Evolutionary conservation across 73 alveolate species (phyloP).

Genomic region (Paramecium biaurelia): DNA sequence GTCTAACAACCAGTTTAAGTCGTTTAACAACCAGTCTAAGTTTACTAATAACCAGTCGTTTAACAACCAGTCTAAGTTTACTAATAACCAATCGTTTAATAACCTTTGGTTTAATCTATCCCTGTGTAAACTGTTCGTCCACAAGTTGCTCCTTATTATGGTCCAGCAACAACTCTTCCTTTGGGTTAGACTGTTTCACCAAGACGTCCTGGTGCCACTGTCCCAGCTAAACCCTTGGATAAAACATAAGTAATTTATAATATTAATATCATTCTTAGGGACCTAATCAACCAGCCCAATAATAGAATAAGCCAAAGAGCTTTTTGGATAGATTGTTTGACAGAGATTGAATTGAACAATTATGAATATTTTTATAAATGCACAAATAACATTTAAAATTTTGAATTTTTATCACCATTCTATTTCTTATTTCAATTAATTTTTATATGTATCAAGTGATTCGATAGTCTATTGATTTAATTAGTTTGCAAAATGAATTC

Average conservation of each 20-base stretch:
- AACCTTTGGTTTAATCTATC: background rate
- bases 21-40: background rate
- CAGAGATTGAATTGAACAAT: background rate
- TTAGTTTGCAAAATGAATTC: background rate
- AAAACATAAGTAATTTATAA: background rate
- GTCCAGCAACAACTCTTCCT: background rate
- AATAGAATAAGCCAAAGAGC: constrained; percentile 5
- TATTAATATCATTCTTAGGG: background rate
- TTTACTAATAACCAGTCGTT: background rate
- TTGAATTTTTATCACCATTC: background rate
- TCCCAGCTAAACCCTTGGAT: background rate
- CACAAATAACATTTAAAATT: background rate
- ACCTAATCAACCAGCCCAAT: background rate
- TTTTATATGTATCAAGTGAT: background rate
- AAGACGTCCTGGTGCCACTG: background rate
- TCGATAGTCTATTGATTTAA: background rate
- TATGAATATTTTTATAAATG: constrained; percentile 7
- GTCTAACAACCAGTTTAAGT: background rate
- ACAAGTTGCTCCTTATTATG: background rate
- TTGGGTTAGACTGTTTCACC: constrained; percentile 10
- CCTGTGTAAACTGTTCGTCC: background rate
- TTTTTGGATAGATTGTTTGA: constrained; percentile 33
- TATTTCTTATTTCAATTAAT: background rate
- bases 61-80: background rate
- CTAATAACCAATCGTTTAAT: background rate